A percentile compares a stretch with the other conserved stretches of the same genome.
These are phyloP conservation scores for Diaporthe sp. DNA, from an alignment of 2,329 filamentous ascomycete species.

Conservation along the genomic window DNA sequence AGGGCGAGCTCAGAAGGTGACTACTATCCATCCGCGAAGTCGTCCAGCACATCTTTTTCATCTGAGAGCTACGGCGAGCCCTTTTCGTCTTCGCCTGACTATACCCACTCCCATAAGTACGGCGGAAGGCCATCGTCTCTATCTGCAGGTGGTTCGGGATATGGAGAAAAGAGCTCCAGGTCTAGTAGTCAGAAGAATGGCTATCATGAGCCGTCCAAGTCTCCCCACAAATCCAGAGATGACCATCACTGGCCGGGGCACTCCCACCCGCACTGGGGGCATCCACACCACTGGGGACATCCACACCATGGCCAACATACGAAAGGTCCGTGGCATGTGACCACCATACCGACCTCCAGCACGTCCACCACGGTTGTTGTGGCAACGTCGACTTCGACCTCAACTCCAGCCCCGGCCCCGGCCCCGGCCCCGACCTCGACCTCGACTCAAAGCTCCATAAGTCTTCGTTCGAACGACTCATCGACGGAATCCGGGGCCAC, in stretches of 20 bases:
- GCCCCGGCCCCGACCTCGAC: not conserved
- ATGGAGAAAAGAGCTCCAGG: not conserved
- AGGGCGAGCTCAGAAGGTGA: not conserved
- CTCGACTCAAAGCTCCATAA: conserved; percentile 13
- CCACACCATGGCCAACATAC: not conserved
- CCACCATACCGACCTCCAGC: conserved; percentile 4
- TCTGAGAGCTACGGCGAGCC: not conserved
- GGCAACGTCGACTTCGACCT: not conserved
- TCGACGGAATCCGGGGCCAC: not conserved
- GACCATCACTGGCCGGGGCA: not conserved
- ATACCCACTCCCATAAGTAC: not conserved
- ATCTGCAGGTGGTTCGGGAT: not conserved
- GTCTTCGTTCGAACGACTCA: not conserved
- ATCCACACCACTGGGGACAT: not conserved
- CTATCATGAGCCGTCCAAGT: not conserved
- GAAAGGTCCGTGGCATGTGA: not conserved
- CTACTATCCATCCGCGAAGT: not conserved
- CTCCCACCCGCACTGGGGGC: not conserved
- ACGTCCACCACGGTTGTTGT: not conserved
- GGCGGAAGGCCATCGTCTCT: not conserved
- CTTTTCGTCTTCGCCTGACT: not conserved
- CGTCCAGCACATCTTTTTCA: not conserved
- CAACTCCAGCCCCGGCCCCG: not conserved
- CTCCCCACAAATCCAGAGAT: conserved; percentile 11
- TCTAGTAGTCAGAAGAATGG: not conserved